Base-by-base conservation (phyloP, 768 basidiomycete species). In the Boletus rubescentipes region DNA sequence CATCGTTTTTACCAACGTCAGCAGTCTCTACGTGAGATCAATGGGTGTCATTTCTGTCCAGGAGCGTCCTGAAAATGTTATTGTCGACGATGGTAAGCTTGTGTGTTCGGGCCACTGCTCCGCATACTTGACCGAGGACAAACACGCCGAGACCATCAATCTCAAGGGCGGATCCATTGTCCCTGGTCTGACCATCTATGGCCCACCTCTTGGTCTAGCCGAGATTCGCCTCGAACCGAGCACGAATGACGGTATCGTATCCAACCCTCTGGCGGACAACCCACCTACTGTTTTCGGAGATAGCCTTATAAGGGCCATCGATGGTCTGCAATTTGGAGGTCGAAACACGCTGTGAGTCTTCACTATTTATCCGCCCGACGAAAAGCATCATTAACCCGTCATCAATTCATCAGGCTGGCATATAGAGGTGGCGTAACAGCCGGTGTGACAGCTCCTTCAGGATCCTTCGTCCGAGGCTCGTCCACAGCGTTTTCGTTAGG, bases 161-260 rank as follows among this genome's bases (percentile, higher is more conserved):
- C 77, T 95, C 12, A 73, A 84, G 54, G 89, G 87, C 1, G 93
- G 93, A 4, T 77, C 79, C 0, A 80, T 87, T 45, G 72, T 75
- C 75, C 87, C 91, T 2, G 87, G 85, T 1, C 69, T 93, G 44
- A 79, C 86, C 14, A 81, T 85, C 2, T 91, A 83, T 57, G 92
- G 92, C 1, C 79, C 86, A 23, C 76, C 80, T 11, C 68, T 95
- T 9, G 92, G 91, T 1, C 65, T 91, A 49, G 76, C 81, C 51
- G 83, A 89, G 60, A 92, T 94, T 26, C 65, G 74, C 30, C 68
- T 76, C 43, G 93, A 93, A 67, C 70, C 77, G 11, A 83, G 83
- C 2, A 93, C 91, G 0, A 79, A 74, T 37, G 89, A 93, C 65
- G 92, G 91, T 3, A 52, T 61, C 2, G 75, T 83, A 10, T 76